Percentiles rank a stretch among this genome's conserved stretches.
phyloP scores from a whole-genome alignment of 2,329 filamentous ascomycete genomes.

The Clonostachys rosea region DNA sequence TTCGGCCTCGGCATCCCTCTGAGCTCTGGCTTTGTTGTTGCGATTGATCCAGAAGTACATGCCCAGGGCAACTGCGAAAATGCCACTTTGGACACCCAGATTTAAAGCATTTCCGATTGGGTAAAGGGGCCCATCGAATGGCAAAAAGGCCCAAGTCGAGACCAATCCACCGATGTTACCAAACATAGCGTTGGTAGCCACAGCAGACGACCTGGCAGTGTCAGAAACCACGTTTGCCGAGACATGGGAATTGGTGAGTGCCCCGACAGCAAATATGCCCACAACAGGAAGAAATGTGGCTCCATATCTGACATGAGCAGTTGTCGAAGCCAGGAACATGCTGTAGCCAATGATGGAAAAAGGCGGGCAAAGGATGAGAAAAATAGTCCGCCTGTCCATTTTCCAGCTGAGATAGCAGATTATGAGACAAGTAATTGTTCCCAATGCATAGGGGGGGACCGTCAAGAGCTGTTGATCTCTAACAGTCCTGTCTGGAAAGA shows the following conservation, averaged over 20 bases:
- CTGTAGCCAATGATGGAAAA: slow-evolving; percentile 66
- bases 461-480: slow-evolving; percentile 65
- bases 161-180: slow-evolving; percentile 69
- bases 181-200: slow-evolving; percentile 64
- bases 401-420: slow-evolving; percentile 59
- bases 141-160: slow-evolving; percentile 62
- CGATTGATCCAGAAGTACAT: slow-evolving; percentile 56
- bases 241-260: slow-evolving; percentile 62
- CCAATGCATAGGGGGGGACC: slow-evolving; percentile 66
- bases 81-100: slow-evolving; percentile 48
- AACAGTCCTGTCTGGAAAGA: slow-evolving; percentile 52
- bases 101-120: slow-evolving; percentile 70
- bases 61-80: slow-evolving; percentile 41
- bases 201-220: slow-evolving; percentile 61
- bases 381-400: slow-evolving; percentile 52
- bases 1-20: slow-evolving; percentile 27
- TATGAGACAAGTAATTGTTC: slow-evolving; percentile 60
- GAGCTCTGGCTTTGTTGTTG: slow-evolving; percentile 46
- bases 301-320: slow-evolving; percentile 56
- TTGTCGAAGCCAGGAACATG: slow-evolving; percentile 59
- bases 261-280: slow-evolving; percentile 59
- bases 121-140: slow-evolving; percentile 60
- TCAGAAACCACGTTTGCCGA: slow-evolving; percentile 69
- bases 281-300: slow-evolving; percentile 66
- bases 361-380: slow-evolving; percentile 55